These are phyloP conservation scores for Cercophora newfieldiana DNA, from an alignment of 495 filamentous ascomycete genomes.

Conservation along the genomic window DNA sequence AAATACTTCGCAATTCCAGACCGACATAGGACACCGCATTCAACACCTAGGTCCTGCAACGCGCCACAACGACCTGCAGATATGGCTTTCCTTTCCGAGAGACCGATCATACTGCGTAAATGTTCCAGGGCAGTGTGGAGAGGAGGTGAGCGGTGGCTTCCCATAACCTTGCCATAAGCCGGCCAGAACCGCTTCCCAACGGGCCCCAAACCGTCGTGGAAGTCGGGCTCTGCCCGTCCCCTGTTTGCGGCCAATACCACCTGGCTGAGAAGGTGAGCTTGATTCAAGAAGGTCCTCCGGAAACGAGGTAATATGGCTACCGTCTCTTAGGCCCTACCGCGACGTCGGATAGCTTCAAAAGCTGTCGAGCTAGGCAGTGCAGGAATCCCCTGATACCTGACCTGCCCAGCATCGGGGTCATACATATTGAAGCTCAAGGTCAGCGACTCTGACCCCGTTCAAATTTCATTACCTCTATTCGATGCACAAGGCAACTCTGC, in stretches of 20 bases:
- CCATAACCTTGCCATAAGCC: neutral
- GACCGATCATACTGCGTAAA: no score
- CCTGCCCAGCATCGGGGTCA: neutral
- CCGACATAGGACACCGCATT: no score
- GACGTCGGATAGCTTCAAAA: neutral
- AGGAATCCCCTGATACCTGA: neutral
- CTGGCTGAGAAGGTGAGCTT: neutral
- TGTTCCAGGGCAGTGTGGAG: neutral
- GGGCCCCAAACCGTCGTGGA: neutral
- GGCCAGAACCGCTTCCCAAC: neutral
- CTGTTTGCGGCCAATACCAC: neutral
- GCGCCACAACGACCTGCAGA: no score
- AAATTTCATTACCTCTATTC: neutral
- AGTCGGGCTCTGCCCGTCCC: neutral
- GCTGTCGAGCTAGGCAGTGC: neutral
- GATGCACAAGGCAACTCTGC: neutral
- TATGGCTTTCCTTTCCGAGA: no score
- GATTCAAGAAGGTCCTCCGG: neutral
- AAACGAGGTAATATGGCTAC: neutral
- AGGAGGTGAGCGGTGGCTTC: neutral
- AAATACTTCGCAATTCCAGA: no score
- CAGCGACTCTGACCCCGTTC: neutral
- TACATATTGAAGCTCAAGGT: neutral
- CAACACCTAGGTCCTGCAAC: no score
- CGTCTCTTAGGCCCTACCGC: neutral